Percentiles rank a stretch among this genome's conserved stretches.
Evolutionary conservation across 129 eudicot genomes (phyloP).

Genomic region (Chrysanthemum makinoi): DNA sequence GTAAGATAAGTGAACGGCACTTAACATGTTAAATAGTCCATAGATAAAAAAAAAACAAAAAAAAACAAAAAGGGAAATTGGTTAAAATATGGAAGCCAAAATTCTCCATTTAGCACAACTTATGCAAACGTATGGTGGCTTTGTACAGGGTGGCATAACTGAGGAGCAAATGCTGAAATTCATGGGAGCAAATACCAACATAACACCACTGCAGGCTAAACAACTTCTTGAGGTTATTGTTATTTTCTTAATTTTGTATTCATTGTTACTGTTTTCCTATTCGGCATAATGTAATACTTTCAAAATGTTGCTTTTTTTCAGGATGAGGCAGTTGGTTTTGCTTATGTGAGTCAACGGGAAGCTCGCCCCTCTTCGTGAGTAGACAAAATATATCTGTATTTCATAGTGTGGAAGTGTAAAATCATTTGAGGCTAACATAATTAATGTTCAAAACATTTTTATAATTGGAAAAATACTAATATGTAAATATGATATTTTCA

Average conservation of each 20-base stretch:
- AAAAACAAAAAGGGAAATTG: background rate
- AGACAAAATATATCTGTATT: conserved; percentile 20
- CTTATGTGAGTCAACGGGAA: conserved; percentile 91
- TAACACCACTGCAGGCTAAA: conserved; percentile 85
- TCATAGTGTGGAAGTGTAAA: conserved; percentile 11
- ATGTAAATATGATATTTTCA: background rate
- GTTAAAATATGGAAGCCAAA: background rate
- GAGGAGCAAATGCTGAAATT: conserved; percentile 98
- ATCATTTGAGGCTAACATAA: conserved; percentile 12
- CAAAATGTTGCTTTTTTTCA: conserved; percentile 24
- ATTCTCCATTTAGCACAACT: background rate
- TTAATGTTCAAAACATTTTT: background rate
- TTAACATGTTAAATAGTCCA: background rate
- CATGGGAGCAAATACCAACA: conserved; percentile 89
- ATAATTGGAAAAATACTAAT: conserved; percentile 8
- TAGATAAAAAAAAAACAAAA: background rate
- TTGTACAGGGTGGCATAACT: conserved; percentile 87
- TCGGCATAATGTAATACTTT: conserved; percentile 10
- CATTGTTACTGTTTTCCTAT: conserved; percentile 4
- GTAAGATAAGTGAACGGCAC: background rate
- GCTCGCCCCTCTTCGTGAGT: conserved; percentile 93
- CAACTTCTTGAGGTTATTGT: conserved; percentile 76
- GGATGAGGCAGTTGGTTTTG: conserved; percentile 92
- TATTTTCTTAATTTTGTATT: conserved; percentile 21
- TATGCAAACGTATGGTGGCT: conserved; percentile 14